phyloP scores from a whole-genome alignment of 352 stramenopile species.

The Lagenidium giganteum region DNA sequence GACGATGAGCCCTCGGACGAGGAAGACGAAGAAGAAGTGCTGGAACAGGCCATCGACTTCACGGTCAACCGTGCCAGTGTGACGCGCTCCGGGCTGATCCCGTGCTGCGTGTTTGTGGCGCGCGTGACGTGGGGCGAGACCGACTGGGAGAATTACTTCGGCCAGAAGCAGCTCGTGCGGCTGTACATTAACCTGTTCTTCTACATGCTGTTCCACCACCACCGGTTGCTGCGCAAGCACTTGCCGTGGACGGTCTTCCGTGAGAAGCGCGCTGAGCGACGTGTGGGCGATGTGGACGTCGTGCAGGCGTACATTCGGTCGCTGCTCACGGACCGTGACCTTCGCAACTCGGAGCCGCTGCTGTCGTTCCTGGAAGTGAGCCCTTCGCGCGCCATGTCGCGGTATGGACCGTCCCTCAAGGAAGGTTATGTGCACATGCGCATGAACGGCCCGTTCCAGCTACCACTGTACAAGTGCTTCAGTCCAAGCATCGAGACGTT shows the following conservation, averaged over 20 bases:
- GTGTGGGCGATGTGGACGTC: constrained; percentile 57
- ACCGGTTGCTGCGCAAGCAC: constrained; percentile 35
- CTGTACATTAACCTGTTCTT: constrained; percentile 60
- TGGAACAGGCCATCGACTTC: constrained; percentile 70
- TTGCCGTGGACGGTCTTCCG: constrained; percentile 79
- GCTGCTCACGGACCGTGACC: constrained; percentile 52
- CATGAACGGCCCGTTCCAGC: constrained; percentile 82
- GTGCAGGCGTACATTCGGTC: constrained; percentile 71
- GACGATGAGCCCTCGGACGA: constrained; percentile 37
- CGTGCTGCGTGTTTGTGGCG: constrained; percentile 79
- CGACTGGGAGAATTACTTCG: constrained; percentile 84
- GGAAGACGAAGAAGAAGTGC: constrained; percentile 59
- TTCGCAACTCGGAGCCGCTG: constrained; percentile 73
- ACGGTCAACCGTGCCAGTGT: constrained; percentile 67
- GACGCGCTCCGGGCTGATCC: constrained; percentile 58
- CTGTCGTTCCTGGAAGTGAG: constrained; percentile 80
- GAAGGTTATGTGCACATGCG: constrained; percentile 88
- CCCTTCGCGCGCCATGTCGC: constrained; percentile 65
- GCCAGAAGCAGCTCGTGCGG: constrained; percentile 78
- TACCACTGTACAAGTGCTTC: constrained; percentile 82
- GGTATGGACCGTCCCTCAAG: constrained; percentile 74
- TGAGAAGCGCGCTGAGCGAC: constrained; percentile 75
- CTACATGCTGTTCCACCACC: constrained; percentile 42
- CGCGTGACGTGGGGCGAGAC: constrained; percentile 71
- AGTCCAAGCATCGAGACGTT: constrained; percentile 77